Base-by-base conservation (phyloP, 2,329 filamentous ascomycete genomes). In the Verticillium longisporum region DNA sequence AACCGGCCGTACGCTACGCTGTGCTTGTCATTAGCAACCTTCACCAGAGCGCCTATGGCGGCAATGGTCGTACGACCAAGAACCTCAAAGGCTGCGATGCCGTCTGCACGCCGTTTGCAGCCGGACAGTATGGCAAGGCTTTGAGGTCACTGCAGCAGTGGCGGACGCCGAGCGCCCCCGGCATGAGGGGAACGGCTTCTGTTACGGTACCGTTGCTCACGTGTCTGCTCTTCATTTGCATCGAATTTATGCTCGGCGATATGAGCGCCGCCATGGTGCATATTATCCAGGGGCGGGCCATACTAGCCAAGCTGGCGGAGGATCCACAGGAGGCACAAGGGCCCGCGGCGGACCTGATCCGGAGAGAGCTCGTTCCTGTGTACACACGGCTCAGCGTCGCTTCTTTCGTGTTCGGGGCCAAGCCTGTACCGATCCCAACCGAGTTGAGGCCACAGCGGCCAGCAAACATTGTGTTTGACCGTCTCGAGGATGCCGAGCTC, bases 191-290 rank as follows among this genome's bases (percentile, higher is more conserved):
- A 45, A 56, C 60, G 7, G 26, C 63, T n/a, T 34, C 66, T 1
- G 66, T 69, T 6, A 67, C 68, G 0, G 66, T 75, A 0, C 73
- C 73, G 1, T 66, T 83, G 15, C 70, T 82, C 3, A 77, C 78
- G 6, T 83, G 80, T 63, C 68, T 82, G 1, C 69, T 84, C 26
- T 82, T 84, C 63, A 78, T 81, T 31, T 82, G 80, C 65, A 77
- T 84, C 57, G 83, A 84, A 68, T 81, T 82, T 65, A 72, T 85
- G 62, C 79, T 80, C 37, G 78, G 80, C 41, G 78, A 83, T 61
- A 77, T 78, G 54, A 68, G 69, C 5, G 75, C 76, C 10, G 78
- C 81, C 0, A 73, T 78, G 56, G 70, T 79, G 61, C 78, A 80
- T 56, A 76, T 80, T 15, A 70, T 72, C 15, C 77, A 80, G 62